These are phyloP conservation scores for Gossypium davidsonii DNA, from an alignment of 441 rosid species.

Conservation along the genomic window DNA sequence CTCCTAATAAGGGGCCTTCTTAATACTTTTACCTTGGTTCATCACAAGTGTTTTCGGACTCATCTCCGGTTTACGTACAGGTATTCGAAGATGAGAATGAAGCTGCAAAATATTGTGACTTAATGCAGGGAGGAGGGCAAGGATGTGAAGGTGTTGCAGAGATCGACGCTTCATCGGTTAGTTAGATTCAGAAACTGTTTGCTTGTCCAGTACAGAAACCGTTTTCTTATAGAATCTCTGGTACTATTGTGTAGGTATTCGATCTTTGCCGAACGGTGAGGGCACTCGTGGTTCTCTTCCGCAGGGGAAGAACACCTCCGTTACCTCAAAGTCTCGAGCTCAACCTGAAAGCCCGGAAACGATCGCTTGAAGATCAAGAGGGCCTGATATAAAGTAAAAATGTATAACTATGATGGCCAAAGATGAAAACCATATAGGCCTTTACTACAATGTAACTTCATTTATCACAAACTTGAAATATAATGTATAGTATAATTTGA, in stretches of 20 bases:
- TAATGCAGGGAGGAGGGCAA: constrained; percentile 88
- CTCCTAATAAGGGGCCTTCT: no score
- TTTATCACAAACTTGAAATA: background rate
- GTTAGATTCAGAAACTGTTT: constrained; percentile 11
- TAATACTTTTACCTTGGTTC: background rate
- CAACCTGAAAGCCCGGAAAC: constrained; percentile 76
- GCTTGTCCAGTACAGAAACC: background rate
- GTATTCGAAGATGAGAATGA: constrained; percentile 92
- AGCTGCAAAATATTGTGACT: constrained; percentile 81
- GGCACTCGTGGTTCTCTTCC: constrained; percentile 80
- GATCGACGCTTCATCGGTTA: constrained; percentile 91
- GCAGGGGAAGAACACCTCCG: constrained; percentile 87
- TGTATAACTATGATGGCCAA: background rate
- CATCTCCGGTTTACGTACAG: constrained; percentile 22
- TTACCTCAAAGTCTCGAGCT: constrained; percentile 82
- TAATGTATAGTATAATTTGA: background rate
- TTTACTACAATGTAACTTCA: background rate
- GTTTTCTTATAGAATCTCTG: background rate
- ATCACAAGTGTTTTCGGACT: background rate
- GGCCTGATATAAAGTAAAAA: constrained; percentile 21
- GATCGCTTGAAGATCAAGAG: constrained; percentile 84
- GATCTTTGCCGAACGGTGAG: constrained; percentile 84
- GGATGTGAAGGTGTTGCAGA: constrained; percentile 97
- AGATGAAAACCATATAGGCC: background rate
- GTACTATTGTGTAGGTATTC: constrained; percentile 51